Evolutionary conservation across 1,139 yeast genomes (phyloP), one percentile per base, ranked within the genome.

Genomic region (Saccharomyces hybrid): DNA sequence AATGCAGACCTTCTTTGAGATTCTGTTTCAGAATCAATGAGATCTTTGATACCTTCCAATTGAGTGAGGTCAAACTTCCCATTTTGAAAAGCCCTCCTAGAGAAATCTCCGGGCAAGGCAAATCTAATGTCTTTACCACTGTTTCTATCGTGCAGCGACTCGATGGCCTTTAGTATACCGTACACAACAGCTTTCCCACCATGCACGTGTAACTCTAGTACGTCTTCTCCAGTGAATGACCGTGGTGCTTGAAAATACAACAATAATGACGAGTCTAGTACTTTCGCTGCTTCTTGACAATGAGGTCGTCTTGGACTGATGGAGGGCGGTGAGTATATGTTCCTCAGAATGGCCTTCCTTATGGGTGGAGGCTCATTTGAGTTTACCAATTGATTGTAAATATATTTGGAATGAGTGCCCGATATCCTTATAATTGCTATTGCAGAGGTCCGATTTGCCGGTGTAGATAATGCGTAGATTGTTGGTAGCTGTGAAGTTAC

Each of bases 11-110:
- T 69, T 57, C 98, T 77, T 66, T 95, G 97, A 8, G 83, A 72
- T 68, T 93, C 99, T 0, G 99, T 93, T 65, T 93, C 98, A 0
- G 99, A 97, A 64, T 91, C 93, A 48, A 95, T 89, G 70, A 91
- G 74, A 54, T 88, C 96, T 57, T 93, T 77, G 8, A 93, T 82
- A 0, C 97, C 97, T 71, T 93, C 99, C 6, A 89, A 80, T 65
- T 91, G 91, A 0, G 97, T 89, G 58, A 95, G 66, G 61, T 82
- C 86, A 57, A 79, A 64, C 54, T 84, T 73, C 1, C 88, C 86
- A 67, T 88, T 87, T 53, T 81, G 71, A 63, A 87, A 88, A 0
- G 97, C 97, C 48, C 96, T 77, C 61, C 76, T 78, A 0, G 97
- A 86, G 65, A 95, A 95, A 70, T 95, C 99, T 4, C 99, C 99